Percentiles rank a stretch among this genome's conserved stretches.
phyloP scores from a whole-genome alignment of 2,329 filamentous ascomycete species.

The Trichoderma brevicompactum region DNA sequence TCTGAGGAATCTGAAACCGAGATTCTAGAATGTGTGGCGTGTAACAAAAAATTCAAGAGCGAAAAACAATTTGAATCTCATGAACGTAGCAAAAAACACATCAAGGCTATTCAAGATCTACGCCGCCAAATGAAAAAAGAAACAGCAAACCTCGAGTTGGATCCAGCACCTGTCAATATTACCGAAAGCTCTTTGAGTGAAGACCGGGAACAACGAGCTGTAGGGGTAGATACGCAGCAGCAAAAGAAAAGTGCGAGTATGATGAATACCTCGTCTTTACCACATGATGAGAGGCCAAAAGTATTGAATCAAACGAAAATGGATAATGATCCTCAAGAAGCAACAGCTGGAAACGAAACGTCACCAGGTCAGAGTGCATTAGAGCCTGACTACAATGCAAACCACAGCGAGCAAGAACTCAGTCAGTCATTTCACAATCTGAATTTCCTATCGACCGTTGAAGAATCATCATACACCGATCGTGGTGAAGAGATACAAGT shows the following conservation, averaged over 20 bases:
- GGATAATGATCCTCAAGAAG: not conserved
- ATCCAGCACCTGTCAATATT: conserved; percentile 16
- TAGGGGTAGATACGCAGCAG: not conserved
- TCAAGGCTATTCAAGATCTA: conserved; percentile 81
- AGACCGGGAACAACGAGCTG: not conserved
- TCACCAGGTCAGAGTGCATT: not conserved
- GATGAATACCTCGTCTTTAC: not conserved
- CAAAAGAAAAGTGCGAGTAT: not conserved
- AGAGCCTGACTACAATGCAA: not conserved
- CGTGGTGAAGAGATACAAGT: not conserved
- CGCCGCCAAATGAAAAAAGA: conserved; percentile 83
- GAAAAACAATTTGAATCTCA: conserved; percentile 90
- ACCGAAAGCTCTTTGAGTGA: not conserved
- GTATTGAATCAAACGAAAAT: not conserved
- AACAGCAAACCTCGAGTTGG: conserved; percentile 63
- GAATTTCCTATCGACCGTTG: not conserved
- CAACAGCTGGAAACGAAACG: not conserved
- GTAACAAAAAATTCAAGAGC: conserved; percentile 82
- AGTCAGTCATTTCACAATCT: not conserved
- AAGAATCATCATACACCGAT: not conserved
- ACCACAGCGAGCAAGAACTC: not conserved
- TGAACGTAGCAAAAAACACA: conserved; percentile 95
- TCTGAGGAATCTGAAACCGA: conserved; percentile 61
- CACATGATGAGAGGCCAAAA: not conserved
- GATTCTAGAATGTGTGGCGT: conserved; percentile 75